These are phyloP conservation scores for Kluyveromyces siamensis DNA, from an alignment of 805 yeast species.

Conservation along the genomic window DNA sequence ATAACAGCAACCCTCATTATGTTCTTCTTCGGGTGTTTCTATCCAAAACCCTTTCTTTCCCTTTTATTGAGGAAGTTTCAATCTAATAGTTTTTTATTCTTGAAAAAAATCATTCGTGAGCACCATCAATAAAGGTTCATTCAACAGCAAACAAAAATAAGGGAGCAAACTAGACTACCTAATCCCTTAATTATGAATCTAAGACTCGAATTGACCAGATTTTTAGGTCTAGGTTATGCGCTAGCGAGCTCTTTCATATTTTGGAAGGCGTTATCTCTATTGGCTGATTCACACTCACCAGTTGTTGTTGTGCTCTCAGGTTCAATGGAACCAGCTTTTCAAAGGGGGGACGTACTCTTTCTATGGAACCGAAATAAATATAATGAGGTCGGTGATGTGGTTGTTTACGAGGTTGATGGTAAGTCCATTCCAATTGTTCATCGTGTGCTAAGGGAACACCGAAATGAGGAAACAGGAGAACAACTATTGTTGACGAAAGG, in stretches of 20 bases:
- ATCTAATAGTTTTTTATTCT: too few species aligned
- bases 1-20: conserved; percentile 35
- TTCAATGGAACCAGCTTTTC: conserved; percentile 99
- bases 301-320: conserved; percentile 95
- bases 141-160: too few species aligned
- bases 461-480: conserved; percentile 26
- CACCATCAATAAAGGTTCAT: too few species aligned
- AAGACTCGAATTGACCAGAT: conserved; percentile 53
- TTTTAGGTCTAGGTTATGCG: conserved; percentile 66
- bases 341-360: conserved; percentile 89
- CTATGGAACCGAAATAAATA: conserved; percentile 74
- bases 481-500: conserved; percentile 88
- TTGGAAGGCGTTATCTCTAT: conserved; percentile 75
- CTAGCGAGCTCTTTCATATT: conserved; percentile 84
- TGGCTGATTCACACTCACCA: conserved; percentile 82
- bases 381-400: conserved; percentile 81
- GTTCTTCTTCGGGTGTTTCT: neutral
- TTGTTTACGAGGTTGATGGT: conserved; percentile 77
- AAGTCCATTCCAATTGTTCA: conserved; percentile 94
- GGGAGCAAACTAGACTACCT: too few species aligned
- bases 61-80: neutral
- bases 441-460: conserved; percentile 82
- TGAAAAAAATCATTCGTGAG: too few species aligned
- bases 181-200: conserved; percentile 39
- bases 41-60: neutral